Evolutionary conservation across 495 filamentous ascomycete genomes (phyloP), one percentile per base, ranked within the genome.

Genomic region (Tricharina praecox): DNA sequence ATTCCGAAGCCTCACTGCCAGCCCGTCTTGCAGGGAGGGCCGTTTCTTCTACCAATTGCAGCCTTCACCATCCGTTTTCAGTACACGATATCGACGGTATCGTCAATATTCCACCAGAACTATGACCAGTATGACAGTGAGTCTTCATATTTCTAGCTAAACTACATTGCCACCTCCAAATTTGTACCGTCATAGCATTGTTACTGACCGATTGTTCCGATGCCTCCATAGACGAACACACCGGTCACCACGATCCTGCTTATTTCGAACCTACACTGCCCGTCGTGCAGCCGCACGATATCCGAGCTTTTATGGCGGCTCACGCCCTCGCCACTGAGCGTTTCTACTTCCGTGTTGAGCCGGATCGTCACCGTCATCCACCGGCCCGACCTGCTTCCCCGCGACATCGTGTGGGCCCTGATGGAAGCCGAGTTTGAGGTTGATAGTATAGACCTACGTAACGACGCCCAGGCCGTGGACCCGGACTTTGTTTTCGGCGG

Each of bases 221-320:
- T n/a, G n/a, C n/a, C n/a, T n/a, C n/a, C n/a, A n/a, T 32, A 32
- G 13, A 32, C 28, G 13, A 32, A 37, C 8, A 15, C 7, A 4
- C 34, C 8, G 18, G 34, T 37, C 8, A 59, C 51, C n/a, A 59
- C 56, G 2, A 48, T 33, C 19, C 44, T 59, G 20, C 33, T 51
- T 26, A 54, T 59, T 50, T 41, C 51, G 23, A 59, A 59, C 19
- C 55, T 59, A 19, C 56, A 59, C 44, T 59, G 56, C 45, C 37
- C 47, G 18, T 54, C 54, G 13, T 59, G 56, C 28, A 54, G 50
- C 15, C 37, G 33, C 20, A 48, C 46, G 2, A 58, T 59, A 16
- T 26, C 58, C 28, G 55, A 54, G 11, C 39, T 58, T 38, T 50
- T 59, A 26, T 54, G 47, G 13, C 37, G 20, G 18, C 45, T 59